Percentiles rank a stretch among this genome's conserved stretches.
Evolutionary conservation across 176 grass and related monocot genomes (phyloP).

Genomic region (Bromus sterilis): DNA sequence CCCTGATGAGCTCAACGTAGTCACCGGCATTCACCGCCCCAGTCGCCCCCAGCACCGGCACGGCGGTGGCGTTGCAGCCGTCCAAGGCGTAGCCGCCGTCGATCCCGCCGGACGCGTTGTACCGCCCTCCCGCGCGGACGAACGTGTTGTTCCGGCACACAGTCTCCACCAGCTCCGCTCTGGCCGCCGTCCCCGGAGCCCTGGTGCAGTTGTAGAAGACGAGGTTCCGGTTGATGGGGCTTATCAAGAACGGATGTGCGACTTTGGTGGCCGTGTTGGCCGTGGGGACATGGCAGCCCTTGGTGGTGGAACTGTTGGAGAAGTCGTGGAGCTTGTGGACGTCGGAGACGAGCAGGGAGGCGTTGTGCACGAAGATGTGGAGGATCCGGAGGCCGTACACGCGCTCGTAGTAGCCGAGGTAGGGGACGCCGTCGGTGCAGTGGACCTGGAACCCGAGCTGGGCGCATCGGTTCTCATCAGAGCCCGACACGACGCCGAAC

Average conservation of each 20-base stretch:
- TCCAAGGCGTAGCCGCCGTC: not conserved
- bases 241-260: not conserved
- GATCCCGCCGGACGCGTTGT: not conserved
- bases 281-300: not conserved
- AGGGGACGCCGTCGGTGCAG: not conserved
- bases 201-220: constrained; percentile 8
- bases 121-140: not conserved
- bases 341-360: constrained; percentile 5
- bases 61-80: not conserved
- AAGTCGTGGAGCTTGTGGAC: not conserved
- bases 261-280: not conserved
- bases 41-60: not conserved
- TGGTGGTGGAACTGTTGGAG: rapidly evolving
- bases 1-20: not conserved
- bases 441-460: not conserved
- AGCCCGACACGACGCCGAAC: not conserved
- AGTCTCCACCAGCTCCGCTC: not conserved
- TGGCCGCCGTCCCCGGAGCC: rapidly evolving
- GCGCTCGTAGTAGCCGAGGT: not conserved
- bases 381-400: not conserved
- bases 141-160: not conserved
- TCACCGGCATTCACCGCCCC: not conserved
- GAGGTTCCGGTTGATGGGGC: not conserved
- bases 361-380: not conserved
- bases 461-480: not conserved